phyloP scores from a whole-genome alignment of 176 grass and related monocot genomes.

The Phyllostachys edulis region DNA sequence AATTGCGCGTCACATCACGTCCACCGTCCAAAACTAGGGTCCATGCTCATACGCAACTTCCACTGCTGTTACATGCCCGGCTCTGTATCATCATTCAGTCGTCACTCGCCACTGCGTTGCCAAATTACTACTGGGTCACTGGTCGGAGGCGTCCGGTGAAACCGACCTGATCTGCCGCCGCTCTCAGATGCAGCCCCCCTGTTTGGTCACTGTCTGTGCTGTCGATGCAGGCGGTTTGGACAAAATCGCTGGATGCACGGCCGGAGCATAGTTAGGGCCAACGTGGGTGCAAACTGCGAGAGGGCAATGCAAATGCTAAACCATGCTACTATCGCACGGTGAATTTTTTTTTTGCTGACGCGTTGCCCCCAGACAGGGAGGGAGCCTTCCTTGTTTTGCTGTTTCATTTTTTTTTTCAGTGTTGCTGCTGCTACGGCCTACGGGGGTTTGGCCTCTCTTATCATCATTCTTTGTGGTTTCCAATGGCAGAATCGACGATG shows the following conservation, averaged over 20 bases:
- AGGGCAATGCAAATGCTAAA: too few relatives aligned
- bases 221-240: not conserved
- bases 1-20: not conserved
- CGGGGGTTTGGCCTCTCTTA: too few relatives aligned
- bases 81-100: not conserved
- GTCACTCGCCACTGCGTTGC: not conserved
- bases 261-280: too few relatives aligned
- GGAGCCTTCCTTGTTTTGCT: conserved; percentile 10
- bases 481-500: not conserved
- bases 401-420: not conserved
- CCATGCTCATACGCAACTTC: not conserved
- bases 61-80: not conserved
- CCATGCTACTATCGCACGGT: too few relatives aligned
- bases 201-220: not conserved
- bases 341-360: too few relatives aligned
- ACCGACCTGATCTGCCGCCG: not conserved
- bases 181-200: not conserved
- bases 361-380: not conserved
- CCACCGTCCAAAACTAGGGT: not conserved
- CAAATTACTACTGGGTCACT: not conserved
- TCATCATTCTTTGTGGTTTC: not conserved
- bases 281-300: too few relatives aligned
- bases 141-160: not conserved
- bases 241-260: not conserved
- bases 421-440: not conserved